Base-by-base conservation (phyloP, 495 filamentous ascomycete species). In the Letharia columbiana region DNA sequence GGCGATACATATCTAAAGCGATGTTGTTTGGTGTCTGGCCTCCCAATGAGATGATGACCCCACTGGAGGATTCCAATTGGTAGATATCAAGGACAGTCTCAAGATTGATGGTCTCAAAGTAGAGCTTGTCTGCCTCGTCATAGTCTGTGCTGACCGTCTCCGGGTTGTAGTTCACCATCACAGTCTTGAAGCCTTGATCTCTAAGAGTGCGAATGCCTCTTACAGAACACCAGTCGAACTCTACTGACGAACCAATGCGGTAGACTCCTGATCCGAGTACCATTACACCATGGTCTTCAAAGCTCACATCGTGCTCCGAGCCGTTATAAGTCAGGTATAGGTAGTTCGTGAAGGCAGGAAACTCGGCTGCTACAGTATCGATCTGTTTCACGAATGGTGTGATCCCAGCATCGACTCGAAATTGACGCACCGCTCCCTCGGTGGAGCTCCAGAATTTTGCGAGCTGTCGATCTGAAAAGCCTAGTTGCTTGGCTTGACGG, bases 221-320 rank as follows among this genome's bases (percentile, higher is more conserved):
- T 44, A 98, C 94, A n/a, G 94, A 96, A 75, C 94, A 98, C 94
- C 94, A 98, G 75, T 98, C 94, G 74, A 98, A 98, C 74, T 98
- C 94, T 62, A 98, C 94, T 0, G 92, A 96, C 1, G 92, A 96
- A 58, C 94, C 94, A 71, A 98, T 98, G 69, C 94, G 86, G 79
- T 98, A 98, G 31, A 98, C 94, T 75, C 94, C 94, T 20, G 94
- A 98, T 18, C 94, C 94, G 31, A 98, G 80, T 10, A 98, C 94
- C 92, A 98, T 98, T 56, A 89, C 86, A 73, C 94, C 94, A 65
- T 90, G 85, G 71, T 98, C 94, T 40, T 90, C 79, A 68, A 98
- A 97, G 15, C 71, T 73, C 63, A 98, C 79, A 72, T 98, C 94
- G 67, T 92, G 88, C 75, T 93, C 89, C 28, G 85, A 86, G 20